Conservation (phyloP, 306 rosid genomes). For the Acacia crassicarpa region DNA sequence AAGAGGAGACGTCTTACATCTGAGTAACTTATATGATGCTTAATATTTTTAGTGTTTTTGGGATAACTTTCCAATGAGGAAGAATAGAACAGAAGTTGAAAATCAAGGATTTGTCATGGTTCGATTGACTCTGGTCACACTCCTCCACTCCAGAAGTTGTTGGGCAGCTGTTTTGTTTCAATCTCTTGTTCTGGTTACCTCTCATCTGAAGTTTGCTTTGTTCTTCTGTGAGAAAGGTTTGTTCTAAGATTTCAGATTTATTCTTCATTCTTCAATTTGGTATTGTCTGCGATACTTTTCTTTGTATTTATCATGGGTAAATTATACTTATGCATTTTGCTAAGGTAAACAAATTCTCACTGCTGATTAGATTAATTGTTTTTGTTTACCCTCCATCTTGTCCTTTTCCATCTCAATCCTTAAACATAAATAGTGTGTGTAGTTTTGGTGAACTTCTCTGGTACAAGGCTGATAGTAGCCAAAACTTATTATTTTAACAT, state of each 20-base stretch:
- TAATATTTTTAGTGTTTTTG: slow-evolving; percentile 31
- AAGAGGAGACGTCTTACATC: slow-evolving; percentile 90
- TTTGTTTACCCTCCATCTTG: not conserved
- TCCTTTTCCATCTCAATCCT: not conserved
- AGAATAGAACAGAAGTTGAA: slow-evolving; percentile 35
- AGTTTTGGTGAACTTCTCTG: not conserved
- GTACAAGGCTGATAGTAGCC: not conserved
- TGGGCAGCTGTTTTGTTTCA: slow-evolving; percentile 43
- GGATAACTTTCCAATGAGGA: slow-evolving; percentile 29
- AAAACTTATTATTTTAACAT: not conserved
- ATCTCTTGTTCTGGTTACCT: slow-evolving; percentile 43
- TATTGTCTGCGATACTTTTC: not conserved
- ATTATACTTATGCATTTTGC: not conserved
- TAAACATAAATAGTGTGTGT: not conserved
- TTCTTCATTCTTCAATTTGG: not conserved
- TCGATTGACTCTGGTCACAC: slow-evolving; percentile 44
- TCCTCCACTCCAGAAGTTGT: slow-evolving; percentile 43
- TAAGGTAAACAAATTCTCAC: not conserved
- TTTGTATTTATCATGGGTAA: not conserved
- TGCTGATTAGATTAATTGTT: not conserved
- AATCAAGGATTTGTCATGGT: slow-evolving; percentile 40
- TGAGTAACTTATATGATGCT: slow-evolving; percentile 49
- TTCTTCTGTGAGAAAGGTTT: slow-evolving; percentile 47
- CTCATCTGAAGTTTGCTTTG: slow-evolving; percentile 40
- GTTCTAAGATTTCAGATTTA: slow-evolving; percentile 22